These are phyloP conservation scores for Dichotomopilus funicola DNA, from an alignment of 2,329 filamentous ascomycete species.

Conservation along the genomic window DNA sequence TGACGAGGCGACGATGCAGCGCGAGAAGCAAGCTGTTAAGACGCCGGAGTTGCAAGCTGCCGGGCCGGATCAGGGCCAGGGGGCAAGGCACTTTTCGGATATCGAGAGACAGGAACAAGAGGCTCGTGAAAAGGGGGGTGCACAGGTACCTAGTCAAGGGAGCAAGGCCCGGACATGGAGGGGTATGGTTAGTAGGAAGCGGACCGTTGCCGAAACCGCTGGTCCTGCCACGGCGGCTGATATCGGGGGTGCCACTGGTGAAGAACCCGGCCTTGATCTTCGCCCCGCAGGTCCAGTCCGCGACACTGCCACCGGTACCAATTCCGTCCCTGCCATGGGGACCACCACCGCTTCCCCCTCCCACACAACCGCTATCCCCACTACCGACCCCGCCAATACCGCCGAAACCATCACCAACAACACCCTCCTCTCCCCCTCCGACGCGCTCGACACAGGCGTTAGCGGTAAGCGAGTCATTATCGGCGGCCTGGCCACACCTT, in stretches of 20 bases:
- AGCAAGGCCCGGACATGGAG: background rate
- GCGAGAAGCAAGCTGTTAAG: constrained; percentile 47
- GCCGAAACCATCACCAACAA: too few species aligned
- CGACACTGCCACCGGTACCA: background rate
- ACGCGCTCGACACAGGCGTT: constrained; percentile 42
- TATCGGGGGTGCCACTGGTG: background rate
- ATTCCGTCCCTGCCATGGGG: too few species aligned
- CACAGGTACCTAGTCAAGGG: constrained; percentile 13
- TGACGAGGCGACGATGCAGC: constrained; percentile 65
- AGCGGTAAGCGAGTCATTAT: constrained; percentile 59
- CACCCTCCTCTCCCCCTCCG: constrained; percentile 39
- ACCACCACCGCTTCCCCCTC: too few species aligned
- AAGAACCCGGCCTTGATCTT: constrained; percentile 6
- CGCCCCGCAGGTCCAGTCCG: constrained; percentile 7
- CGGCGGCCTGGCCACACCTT: constrained; percentile 65
- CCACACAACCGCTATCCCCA: too few species aligned
- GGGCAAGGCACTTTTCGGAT: constrained; percentile 37
- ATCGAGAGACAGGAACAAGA: constrained; percentile 36
- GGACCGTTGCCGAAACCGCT: constrained; percentile 1
- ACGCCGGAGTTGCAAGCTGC: constrained; percentile 30
- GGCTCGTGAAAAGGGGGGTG: constrained; percentile 48
- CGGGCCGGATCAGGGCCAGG: constrained; percentile 33
- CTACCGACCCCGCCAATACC: too few species aligned
- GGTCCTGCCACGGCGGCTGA: constrained; percentile 24
- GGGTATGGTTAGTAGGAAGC: constrained; percentile 8